A percentile compares a stretch with the other conserved stretches of the same genome.
Evolutionary conservation across 78 protist species (phyloP).

Genomic region (Guillardia theta): DNA sequence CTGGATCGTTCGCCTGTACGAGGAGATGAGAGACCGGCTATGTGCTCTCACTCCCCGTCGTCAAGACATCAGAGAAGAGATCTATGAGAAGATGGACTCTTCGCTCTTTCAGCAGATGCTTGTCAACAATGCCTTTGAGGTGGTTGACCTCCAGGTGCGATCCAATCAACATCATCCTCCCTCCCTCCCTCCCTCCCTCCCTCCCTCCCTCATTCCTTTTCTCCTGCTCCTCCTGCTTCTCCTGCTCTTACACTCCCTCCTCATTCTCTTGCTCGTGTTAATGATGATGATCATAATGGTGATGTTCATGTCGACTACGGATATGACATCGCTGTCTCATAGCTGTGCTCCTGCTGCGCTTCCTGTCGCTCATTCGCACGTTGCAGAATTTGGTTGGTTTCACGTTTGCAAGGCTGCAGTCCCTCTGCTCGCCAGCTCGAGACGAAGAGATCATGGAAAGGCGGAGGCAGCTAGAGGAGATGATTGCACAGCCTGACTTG

Average conservation of each 20-base stretch:
- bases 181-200: neutral
- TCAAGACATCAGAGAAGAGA: neutral
- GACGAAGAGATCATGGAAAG: neutral
- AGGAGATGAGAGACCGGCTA: neutral
- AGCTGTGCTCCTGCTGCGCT: no score
- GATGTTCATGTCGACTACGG: no score
- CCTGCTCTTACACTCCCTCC: no score
- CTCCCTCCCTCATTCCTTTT: no score
- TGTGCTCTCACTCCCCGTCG: constrained; percentile 1
- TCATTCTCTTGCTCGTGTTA: no score
- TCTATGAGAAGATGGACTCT: neutral
- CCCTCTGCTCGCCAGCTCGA: neutral
- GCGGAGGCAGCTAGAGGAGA: neutral
- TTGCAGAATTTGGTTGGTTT: neutral
- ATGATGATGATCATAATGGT: no score
- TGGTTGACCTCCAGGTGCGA: neutral
- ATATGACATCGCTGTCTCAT: no score
- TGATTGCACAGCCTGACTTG: neutral
- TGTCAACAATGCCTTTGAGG: neutral
- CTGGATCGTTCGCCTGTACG: neutral
- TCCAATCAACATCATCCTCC: neutral
- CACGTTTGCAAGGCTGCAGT: neutral
- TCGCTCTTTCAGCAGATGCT: neutral
- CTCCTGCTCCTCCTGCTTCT: no score
- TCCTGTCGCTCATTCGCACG: no score